Evolutionary conservation across 2,329 filamentous ascomycete species (phyloP), one percentile per base, ranked within the genome.

Genomic region (Sclerotinia sclerotiorum): DNA sequence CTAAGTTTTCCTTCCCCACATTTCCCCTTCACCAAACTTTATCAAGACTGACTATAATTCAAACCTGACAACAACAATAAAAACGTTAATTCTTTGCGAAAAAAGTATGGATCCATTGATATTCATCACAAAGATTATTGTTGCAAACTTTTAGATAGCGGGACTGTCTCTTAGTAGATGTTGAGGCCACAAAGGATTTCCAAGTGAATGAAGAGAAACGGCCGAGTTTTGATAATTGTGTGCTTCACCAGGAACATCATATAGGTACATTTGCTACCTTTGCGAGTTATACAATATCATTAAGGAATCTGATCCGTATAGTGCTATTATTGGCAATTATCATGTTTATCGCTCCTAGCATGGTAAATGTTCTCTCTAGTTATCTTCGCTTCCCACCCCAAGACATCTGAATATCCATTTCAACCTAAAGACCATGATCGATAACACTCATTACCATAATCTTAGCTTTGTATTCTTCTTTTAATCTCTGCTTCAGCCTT

Each of bases 1-100:
- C 39, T 46, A 60, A 46, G 58, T 48, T 35, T 49, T 61, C 21
- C 6, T 61, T 21, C 44, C 44, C 58, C 27, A 61, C n/a, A 32
- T 19, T 32, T 61, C 44, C 29, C 21, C 27, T 35, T 24, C 27
- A 61, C 21, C 29, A 17, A 48, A 35, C 21, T 24, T 49, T 61
- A 27, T 48, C 4, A 35, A 21, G 17, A 17, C 19, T 19, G 29
- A 55, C 52, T 5, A 35, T 44, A 17, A n/a, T 10, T 17, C 44
- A 48, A 61, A 27, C 58, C 8, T 27, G 39, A 21, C 5, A 13
- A 46, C 24, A 19, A 60, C 24, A 11, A 35, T 15, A 24, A 49
- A 1, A 24, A 61, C 13, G 10, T 2, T 29, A 24, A 49, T 17
- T 35, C 21, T 21, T 15, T 17, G 24, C 1, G 17, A 35, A 35